Evolutionary conservation across 805 yeast genomes (phyloP).

Genomic region (Ogataea saltuana): DNA sequence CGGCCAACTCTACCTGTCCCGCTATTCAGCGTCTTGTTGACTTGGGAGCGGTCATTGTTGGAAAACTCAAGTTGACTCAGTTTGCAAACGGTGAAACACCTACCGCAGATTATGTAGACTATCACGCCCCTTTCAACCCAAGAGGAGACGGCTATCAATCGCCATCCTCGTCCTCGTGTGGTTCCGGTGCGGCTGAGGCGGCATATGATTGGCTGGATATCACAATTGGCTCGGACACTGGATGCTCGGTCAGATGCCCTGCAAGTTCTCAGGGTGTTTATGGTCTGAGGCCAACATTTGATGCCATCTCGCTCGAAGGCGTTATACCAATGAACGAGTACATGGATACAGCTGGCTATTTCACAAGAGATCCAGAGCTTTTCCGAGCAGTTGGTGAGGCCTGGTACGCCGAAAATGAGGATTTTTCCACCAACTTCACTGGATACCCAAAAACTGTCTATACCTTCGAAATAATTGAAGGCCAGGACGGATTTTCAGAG

Average conservation of each 20-base stretch:
- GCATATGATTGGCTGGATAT: constrained; percentile 17
- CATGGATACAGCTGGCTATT: constrained; percentile 17
- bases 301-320: constrained; percentile 15
- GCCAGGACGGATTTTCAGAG: constrained; percentile 7
- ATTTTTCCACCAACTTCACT: constrained; percentile 10
- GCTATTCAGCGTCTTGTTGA: constrained; percentile 16
- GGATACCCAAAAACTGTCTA: constrained; percentile 14
- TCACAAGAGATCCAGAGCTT: constrained; percentile 13
- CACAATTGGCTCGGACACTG: constrained; percentile 16
- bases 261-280: constrained; percentile 15
- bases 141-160: constrained; percentile 18
- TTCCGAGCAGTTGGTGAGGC: constrained; percentile 14
- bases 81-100: constrained; percentile 17
- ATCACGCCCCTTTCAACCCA: constrained; percentile 18
- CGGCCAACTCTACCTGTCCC: constrained; percentile 12
- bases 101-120: constrained; percentile 17
- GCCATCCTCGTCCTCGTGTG: constrained; percentile 16
- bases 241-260: constrained; percentile 17
- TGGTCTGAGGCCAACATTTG: constrained; percentile 16
- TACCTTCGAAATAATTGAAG: constrained; percentile 10
- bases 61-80: constrained; percentile 15
- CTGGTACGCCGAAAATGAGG: constrained; percentile 15
- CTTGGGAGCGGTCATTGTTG: constrained; percentile 15
- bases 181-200: constrained; percentile 18
- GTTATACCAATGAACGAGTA: constrained; percentile 15